These are phyloP conservation scores for Paramecium tetraurelia DNA, from an alignment of 73 alveolate species.

Conservation along the genomic window DNA sequence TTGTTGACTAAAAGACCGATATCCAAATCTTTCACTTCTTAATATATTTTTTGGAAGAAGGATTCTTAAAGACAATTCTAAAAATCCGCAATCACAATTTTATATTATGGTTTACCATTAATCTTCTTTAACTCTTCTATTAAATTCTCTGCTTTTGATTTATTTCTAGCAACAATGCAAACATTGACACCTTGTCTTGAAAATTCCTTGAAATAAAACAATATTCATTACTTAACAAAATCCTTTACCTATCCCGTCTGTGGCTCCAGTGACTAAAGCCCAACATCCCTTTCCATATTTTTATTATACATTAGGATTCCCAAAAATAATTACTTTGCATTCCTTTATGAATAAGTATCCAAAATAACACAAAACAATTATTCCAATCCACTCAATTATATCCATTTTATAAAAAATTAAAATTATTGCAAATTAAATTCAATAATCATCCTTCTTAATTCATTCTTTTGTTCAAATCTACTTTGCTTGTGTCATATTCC, in stretches of 20 bases:
- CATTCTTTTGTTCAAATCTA: no score
- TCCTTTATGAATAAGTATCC: not conserved
- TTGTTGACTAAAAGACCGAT: conserved; percentile 6
- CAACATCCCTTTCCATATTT: conserved; percentile 33
- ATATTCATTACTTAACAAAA: conserved; percentile 47
- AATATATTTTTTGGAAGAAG: not conserved
- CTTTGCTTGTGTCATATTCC: not conserved
- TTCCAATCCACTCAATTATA: not conserved
- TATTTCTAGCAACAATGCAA: conserved; percentile 69
- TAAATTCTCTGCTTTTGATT: not conserved
- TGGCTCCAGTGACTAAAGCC: conserved; percentile 77
- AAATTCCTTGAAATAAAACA: not conserved
- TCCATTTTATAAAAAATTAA: not conserved
- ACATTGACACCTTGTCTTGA: conserved; percentile 70
- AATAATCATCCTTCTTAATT: no score
- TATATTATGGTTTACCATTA: not conserved
- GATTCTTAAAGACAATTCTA: not conserved
- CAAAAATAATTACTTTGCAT: not conserved
- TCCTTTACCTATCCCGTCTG: conserved; percentile 77
- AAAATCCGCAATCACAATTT: conserved; percentile 39
- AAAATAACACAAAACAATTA: not conserved
- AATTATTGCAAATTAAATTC: not conserved
- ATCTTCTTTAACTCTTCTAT: not conserved
- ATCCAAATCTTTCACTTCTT: conserved; percentile 40
- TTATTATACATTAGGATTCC: not conserved